Conservation (phyloP, 768 basidiomycete species). For the Boletus speciosus region DNA sequence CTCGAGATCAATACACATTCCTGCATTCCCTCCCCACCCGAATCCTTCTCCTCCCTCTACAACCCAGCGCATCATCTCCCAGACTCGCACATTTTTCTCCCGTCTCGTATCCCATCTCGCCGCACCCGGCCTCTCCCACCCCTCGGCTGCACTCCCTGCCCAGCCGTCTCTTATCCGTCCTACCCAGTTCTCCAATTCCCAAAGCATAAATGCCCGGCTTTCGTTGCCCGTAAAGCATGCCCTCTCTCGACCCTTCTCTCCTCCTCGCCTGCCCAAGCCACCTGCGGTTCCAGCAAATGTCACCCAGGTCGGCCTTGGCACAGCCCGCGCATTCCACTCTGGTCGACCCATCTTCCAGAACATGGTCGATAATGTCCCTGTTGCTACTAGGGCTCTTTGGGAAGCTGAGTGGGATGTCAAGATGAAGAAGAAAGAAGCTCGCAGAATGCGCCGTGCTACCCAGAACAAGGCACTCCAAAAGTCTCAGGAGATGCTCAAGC, state of each 20-base stretch:
- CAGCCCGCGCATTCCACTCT: conserved; percentile 71
- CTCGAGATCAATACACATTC: conserved; percentile 46
- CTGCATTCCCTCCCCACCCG: conserved; percentile 31
- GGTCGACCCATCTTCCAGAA: conserved; percentile 76
- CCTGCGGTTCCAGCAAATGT: conserved; percentile 47
- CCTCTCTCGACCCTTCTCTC: conserved; percentile 43
- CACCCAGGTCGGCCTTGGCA: conserved; percentile 70
- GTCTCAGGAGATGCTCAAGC: conserved; percentile 30
- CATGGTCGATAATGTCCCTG: conserved; percentile 73
- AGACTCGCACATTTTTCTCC: conserved; percentile 53
- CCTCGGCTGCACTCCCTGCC: conserved; percentile 12
- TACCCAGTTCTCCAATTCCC: conserved; percentile 18
- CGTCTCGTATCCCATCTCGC: conserved; percentile 56
- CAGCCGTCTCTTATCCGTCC: conserved; percentile 13
- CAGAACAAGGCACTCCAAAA: conserved; percentile 19
- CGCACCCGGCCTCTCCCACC: conserved; percentile 46
- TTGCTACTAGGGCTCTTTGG: conserved; percentile 70
- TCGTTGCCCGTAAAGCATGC: conserved; percentile 55
- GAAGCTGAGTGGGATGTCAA: conserved; percentile 70
- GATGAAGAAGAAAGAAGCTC: conserved; percentile 41
- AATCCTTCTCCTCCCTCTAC: conserved; percentile 30
- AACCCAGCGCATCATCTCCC: conserved; percentile 46
- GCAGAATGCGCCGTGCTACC: conserved; percentile 21
- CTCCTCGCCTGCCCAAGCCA: conserved; percentile 57
- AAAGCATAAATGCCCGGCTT: conserved; percentile 50